A percentile compares a stretch with the other conserved stretches of the same genome.
These are phyloP conservation scores for Acarospora socialis DNA, from an alignment of 2,329 filamentous ascomycete genomes.

Conservation along the genomic window DNA sequence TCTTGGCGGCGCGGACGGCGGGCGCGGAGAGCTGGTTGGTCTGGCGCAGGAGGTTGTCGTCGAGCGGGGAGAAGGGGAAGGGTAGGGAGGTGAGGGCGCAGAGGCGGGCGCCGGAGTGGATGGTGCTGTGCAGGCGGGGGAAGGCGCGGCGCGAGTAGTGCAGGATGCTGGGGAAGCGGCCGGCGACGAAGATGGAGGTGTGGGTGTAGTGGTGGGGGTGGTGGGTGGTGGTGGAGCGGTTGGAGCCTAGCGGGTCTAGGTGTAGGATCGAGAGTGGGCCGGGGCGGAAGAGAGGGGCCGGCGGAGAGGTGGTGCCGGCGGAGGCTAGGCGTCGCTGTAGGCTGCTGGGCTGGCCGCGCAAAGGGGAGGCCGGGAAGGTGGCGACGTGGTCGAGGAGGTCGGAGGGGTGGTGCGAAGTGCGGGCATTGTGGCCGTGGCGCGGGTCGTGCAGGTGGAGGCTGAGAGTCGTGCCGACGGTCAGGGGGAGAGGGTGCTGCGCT, in stretches of 20 bases:
- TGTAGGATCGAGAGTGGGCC: constrained; percentile 18
- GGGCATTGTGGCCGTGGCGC: constrained; percentile 26
- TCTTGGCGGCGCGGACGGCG: constrained; percentile 38
- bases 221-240: background rate
- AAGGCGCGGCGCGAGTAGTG: constrained; percentile 83
- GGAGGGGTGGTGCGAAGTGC: no score
- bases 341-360: constrained; percentile 2
- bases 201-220: background rate
- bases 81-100: constrained; percentile 59
- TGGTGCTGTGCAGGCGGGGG: constrained; percentile 58
- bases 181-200: constrained; percentile 68
- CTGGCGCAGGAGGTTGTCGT: constrained; percentile 42
- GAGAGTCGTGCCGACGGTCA: constrained; percentile 72
- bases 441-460: constrained; percentile 75
- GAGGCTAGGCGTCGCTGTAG: constrained; percentile 8
- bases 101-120: constrained; percentile 71
- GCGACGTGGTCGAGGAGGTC: background rate
- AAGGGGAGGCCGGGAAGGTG: background rate
- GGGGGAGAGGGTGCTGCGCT: constrained; percentile 48
- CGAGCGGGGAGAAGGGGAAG: constrained; percentile 46
- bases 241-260: constrained; percentile 16
- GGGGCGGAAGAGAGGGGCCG: constrained; percentile 14
- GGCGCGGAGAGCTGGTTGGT: constrained; percentile 36
- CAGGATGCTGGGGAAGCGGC: constrained; percentile 75
- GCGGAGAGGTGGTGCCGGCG: constrained; percentile 8